Percentiles rank a stretch among this genome's conserved stretches.
phyloP scores from a whole-genome alignment of 331 rosid genomes.

The Quercus tomentella region DNA sequence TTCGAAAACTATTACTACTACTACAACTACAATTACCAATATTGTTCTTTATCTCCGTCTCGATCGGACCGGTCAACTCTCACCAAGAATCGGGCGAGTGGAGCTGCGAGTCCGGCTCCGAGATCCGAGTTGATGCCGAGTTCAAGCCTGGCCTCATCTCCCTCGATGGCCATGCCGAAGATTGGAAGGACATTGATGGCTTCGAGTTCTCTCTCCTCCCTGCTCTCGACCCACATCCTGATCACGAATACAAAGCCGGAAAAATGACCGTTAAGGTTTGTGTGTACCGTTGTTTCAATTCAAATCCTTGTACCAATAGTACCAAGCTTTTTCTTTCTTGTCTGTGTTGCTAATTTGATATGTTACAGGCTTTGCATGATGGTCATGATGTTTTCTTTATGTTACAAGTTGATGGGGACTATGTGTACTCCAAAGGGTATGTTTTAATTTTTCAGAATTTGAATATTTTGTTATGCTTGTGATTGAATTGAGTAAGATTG shows the following conservation, averaged over 20 bases:
- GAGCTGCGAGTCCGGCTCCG: conserved; percentile 73
- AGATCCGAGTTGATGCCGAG: conserved; percentile 53
- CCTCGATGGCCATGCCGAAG: conserved; percentile 87
- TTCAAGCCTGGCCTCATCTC: conserved; percentile 70
- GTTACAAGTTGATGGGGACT: conserved; percentile 75
- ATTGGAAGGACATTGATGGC: conserved; percentile 82
- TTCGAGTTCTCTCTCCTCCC: conserved; percentile 78
- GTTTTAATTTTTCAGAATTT: conserved; percentile 10
- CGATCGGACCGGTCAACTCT: conserved; percentile 48
- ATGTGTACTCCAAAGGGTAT: conserved; percentile 77
- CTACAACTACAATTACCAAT: conserved; percentile 28
- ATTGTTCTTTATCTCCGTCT: conserved; percentile 13
- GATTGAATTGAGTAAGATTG: not conserved
- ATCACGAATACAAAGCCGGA: conserved; percentile 71
- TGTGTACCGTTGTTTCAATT: not conserved
- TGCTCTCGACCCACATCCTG: conserved; percentile 82
- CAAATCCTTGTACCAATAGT: not conserved
- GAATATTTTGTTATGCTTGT: not conserved
- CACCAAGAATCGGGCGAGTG: conserved; percentile 83
- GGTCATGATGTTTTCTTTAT: conserved; percentile 81
- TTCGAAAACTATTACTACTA: conserved; percentile 19
- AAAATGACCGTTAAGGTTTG: conserved; percentile 74
- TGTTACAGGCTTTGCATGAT: conserved; percentile 77
- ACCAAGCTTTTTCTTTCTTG: not conserved
- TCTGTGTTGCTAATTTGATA: not conserved